Conservation (phyloP, 225 moss, liverwort and hornwort genomes). For the Straminergon stramineum region DNA sequence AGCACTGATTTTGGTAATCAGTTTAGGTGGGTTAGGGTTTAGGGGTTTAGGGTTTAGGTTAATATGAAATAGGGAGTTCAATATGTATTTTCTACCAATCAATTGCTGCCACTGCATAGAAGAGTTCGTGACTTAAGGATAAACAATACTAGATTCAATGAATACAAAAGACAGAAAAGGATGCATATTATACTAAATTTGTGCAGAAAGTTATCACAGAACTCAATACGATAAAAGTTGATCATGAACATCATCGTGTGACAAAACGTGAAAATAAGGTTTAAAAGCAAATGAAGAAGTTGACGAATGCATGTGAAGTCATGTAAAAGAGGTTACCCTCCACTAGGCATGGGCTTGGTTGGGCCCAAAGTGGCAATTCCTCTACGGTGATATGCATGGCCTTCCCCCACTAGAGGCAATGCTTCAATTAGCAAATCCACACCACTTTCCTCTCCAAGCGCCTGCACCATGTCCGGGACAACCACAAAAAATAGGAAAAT, state of each 20-base stretch:
- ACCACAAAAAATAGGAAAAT: not conserved
- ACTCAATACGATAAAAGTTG: not conserved
- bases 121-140: not conserved
- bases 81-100: not conserved
- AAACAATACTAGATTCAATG: not conserved
- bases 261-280: not conserved
- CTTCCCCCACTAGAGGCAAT: slow-evolving; percentile 81
- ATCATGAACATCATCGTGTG: not conserved
- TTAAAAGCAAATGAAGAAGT: not conserved
- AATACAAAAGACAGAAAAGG: not conserved
- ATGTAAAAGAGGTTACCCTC: slow-evolving; percentile 40
- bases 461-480: slow-evolving; percentile 19
- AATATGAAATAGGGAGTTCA: not conserved
- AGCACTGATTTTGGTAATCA: not conserved
- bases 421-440: slow-evolving; percentile 48
- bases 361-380: slow-evolving; percentile 68
- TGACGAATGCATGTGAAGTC: not conserved
- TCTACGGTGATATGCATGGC: slow-evolving; percentile 54
- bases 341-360: slow-evolving; percentile 73
- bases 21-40: not conserved
- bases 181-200: not conserved
- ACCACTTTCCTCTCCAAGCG: slow-evolving; percentile 31
- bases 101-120: not conserved
- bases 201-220: not conserved
- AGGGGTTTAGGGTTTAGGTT: not conserved